Conservation (phyloP, 768 basidiomycete species). For the Pleurotus ostreatus region DNA sequence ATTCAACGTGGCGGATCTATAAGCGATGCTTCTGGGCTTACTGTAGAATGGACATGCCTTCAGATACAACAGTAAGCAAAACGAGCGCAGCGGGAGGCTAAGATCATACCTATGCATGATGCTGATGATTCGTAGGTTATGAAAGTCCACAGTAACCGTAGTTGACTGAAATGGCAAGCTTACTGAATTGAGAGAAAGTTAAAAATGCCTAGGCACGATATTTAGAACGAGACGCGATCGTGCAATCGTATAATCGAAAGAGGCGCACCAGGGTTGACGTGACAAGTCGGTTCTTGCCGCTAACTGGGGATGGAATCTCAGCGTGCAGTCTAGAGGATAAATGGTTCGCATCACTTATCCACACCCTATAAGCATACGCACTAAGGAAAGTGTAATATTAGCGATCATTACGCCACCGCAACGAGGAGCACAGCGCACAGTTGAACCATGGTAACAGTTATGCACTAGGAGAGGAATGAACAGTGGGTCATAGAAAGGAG, state of each 20-base stretch:
- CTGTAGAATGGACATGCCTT: constrained; percentile 5
- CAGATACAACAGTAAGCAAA: no score
- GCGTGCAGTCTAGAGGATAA: no score
- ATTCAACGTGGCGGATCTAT: no score
- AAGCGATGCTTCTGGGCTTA: background rate
- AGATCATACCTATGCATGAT: background rate
- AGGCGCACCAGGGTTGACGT: background rate
- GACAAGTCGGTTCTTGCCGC: background rate
- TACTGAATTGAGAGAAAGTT: background rate
- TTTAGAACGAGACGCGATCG: no score
- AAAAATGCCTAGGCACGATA: background rate
- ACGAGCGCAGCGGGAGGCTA: no score
- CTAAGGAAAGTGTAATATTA: background rate
- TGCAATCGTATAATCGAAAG: no score
- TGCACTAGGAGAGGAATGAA: background rate
- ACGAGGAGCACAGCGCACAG: background rate
- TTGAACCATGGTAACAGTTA: constrained; percentile 6
- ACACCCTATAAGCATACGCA: background rate
- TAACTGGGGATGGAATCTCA: background rate
- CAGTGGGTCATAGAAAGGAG: background rate
- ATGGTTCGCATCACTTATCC: background rate
- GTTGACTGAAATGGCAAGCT: background rate
- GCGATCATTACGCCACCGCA: background rate
- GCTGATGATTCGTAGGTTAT: background rate
- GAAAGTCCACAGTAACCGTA: background rate